A percentile compares a stretch with the other conserved stretches of the same genome.
phyloP scores from a whole-genome alignment of 2,329 filamentous ascomycete genomes.

The Bertia moriformis region DNA sequence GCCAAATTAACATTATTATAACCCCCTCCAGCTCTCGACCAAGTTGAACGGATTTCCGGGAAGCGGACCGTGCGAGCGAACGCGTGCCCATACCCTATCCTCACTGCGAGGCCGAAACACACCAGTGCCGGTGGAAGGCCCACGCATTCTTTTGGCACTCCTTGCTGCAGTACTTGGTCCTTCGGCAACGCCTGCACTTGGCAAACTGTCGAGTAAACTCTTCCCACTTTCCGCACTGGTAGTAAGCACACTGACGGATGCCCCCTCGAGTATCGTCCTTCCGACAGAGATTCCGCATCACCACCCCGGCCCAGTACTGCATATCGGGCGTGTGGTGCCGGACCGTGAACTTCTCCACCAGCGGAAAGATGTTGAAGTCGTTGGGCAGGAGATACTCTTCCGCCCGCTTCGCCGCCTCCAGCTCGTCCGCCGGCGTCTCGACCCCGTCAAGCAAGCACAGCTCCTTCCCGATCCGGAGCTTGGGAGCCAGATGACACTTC shows the following conservation, averaged over 20 bases:
- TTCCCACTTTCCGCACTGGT: conserved; percentile 97
- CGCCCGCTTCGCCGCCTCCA: conserved; percentile 50
- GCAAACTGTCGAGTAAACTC: conserved; percentile 93
- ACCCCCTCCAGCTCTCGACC: no score
- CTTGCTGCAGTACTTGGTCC: conserved; percentile 99
- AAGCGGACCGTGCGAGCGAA: no score
- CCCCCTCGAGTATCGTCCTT: conserved; percentile 92
- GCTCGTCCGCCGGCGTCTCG: conserved; percentile 24
- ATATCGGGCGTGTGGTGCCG: conserved; percentile 90
- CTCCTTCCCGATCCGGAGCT: conserved; percentile 77
- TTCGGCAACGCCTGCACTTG: conserved; percentile 86
- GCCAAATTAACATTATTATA: no score
- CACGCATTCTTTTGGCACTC: conserved; percentile 98
- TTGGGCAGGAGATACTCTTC: conserved; percentile 85
- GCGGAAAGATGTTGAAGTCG: conserved; percentile 94
- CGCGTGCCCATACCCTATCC: no score
- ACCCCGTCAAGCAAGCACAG: conserved; percentile 67
- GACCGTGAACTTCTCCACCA: conserved; percentile 96
- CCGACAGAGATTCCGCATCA: conserved; percentile 95
- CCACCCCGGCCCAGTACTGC: conserved; percentile 99
- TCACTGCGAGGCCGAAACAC: conserved; percentile 56
- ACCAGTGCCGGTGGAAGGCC: conserved; percentile 98
- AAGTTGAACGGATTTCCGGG: no score
- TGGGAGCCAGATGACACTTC: conserved; percentile 80
- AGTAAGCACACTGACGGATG: conserved; percentile 94